Conservation (phyloP, 768 basidiomycete species). For the Hortiboletus campestris region DNA sequence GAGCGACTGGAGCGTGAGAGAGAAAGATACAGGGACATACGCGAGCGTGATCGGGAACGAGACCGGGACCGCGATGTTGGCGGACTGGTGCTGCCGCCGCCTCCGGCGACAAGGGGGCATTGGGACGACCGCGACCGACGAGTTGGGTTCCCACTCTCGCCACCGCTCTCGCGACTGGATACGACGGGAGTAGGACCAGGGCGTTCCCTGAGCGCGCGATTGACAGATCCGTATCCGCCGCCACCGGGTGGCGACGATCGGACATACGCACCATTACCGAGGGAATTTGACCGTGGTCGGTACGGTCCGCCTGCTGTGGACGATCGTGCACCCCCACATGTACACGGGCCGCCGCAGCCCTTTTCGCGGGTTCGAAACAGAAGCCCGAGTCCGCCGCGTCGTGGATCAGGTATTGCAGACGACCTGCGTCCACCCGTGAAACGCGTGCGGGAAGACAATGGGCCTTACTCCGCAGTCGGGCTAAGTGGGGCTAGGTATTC, state of each 20-base stretch:
- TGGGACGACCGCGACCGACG: too few species aligned
- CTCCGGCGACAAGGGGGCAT: neutral
- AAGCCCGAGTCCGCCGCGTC: conserved; percentile 29
- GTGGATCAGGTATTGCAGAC: conserved; percentile 29
- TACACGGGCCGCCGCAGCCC: conserved; percentile 14
- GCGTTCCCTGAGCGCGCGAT: too few species aligned
- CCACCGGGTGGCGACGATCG: conserved; percentile 20
- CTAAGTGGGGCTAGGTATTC: conserved; percentile 26
- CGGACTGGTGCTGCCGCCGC: conserved; percentile 23
- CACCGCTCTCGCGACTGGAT: too few species aligned
- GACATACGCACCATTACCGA: conserved; percentile 19
- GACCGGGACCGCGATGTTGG: conserved; percentile 35
- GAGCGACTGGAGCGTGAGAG: conserved; percentile 41
- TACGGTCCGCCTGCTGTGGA: too few species aligned
- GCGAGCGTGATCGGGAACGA: conserved; percentile 44
- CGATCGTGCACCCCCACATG: conserved; percentile 19
- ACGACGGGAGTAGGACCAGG: too few species aligned
- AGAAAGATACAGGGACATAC: conserved; percentile 25
- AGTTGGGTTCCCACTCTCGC: too few species aligned
- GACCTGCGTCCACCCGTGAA: conserved; percentile 47
- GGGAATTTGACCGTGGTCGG: conserved; percentile 26
- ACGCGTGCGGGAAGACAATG: conserved; percentile 43
- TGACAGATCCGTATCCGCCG: too few species aligned
- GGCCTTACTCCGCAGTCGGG: conserved; percentile 14
- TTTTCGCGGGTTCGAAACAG: conserved; percentile 35